Conservation (phyloP, 2,329 filamentous ascomycete species). For the Colletotrichum endophyticum region DNA sequence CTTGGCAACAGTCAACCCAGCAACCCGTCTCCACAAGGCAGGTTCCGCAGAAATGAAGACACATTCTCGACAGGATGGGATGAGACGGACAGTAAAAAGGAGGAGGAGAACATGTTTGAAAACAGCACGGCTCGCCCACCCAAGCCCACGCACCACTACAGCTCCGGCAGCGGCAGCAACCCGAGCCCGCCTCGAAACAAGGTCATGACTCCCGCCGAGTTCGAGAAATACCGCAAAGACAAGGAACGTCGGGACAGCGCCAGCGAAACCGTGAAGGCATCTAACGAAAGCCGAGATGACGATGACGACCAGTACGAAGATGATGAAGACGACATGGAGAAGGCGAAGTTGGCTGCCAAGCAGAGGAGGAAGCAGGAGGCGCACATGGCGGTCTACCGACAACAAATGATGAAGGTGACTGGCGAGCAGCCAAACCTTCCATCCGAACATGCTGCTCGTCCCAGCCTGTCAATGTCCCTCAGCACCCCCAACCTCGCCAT, state of each 20-base stretch:
- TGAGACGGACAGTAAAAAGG: constrained; percentile 27
- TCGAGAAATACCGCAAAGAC: constrained; percentile 80
- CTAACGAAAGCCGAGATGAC: constrained; percentile 66
- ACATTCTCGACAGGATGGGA: constrained; percentile 34
- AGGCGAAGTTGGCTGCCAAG: constrained; percentile 72
- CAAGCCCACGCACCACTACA: constrained; percentile 3
- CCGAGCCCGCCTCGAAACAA: constrained; percentile 63
- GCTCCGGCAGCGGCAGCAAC: constrained; percentile 34
- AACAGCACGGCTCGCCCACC: constrained; percentile 40
- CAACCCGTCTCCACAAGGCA: constrained; percentile 23
- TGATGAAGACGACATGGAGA: constrained; percentile 81
- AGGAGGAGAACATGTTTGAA: constrained; percentile 63
- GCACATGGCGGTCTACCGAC: constrained; percentile 86
- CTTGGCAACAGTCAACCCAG: constrained; percentile 29
- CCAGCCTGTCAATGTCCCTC: constrained; percentile 59
- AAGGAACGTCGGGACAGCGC: constrained; percentile 63
- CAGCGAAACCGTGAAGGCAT: constrained; percentile 39
- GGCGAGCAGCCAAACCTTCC: constrained; percentile 66
- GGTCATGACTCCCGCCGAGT: constrained; percentile 89
- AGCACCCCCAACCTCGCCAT: constrained; percentile 62
- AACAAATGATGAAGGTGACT: constrained; percentile 97
- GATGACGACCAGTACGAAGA: constrained; percentile 73
- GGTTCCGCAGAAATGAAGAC: constrained; percentile 47
- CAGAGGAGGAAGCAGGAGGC: constrained; percentile 89
- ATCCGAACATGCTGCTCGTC: constrained; percentile 60